Evolutionary conservation across 257 asterid genomes (phyloP).

Genomic region (Nicotiana undulata): DNA sequence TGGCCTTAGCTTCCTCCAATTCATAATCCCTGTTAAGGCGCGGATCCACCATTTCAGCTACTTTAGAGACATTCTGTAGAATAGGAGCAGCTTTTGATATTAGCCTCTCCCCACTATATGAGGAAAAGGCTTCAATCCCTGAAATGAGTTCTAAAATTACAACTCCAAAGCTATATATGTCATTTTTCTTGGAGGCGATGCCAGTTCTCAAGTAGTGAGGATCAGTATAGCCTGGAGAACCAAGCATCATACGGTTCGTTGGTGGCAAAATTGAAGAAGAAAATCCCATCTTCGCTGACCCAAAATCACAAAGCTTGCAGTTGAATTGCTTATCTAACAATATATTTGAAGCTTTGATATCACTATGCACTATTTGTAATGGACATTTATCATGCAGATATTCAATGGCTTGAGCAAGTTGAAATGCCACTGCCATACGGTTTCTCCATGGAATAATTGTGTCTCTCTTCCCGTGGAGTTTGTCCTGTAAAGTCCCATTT

Average conservation of each 20-base stretch:
- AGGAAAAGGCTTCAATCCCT: constrained; percentile 46
- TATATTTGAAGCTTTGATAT: constrained; percentile 62
- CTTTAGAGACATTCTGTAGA: constrained; percentile 29
- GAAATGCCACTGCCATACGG: constrained; percentile 54
- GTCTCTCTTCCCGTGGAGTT: constrained; percentile 25
- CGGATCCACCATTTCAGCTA: constrained; percentile 48
- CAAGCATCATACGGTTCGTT: constrained; percentile 30
- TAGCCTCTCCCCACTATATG: constrained; percentile 39
- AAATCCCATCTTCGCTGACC: constrained; percentile 63
- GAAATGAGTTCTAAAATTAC: constrained; percentile 54
- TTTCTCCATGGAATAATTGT: constrained; percentile 38
- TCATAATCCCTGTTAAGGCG: constrained; percentile 28
- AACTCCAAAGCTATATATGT: constrained; percentile 58
- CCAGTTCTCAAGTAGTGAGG: constrained; percentile 64
- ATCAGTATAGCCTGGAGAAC: constrained; percentile 77
- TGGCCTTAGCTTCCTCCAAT: constrained; percentile 41
- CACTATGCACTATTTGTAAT: constrained; percentile 59
- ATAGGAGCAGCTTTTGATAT: constrained; percentile 28
- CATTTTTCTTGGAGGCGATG: constrained; percentile 58
- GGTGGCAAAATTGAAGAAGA: constrained; percentile 36
- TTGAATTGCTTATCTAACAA: constrained; percentile 39
- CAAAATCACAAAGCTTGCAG: constrained; percentile 78
- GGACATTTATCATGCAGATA: constrained; percentile 52
- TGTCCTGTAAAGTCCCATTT: constrained; percentile 56
- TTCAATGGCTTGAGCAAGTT: constrained; percentile 51